Conservation (phyloP, 1,284 basidiomycete genomes). For the Coniophora puteana region DNA sequence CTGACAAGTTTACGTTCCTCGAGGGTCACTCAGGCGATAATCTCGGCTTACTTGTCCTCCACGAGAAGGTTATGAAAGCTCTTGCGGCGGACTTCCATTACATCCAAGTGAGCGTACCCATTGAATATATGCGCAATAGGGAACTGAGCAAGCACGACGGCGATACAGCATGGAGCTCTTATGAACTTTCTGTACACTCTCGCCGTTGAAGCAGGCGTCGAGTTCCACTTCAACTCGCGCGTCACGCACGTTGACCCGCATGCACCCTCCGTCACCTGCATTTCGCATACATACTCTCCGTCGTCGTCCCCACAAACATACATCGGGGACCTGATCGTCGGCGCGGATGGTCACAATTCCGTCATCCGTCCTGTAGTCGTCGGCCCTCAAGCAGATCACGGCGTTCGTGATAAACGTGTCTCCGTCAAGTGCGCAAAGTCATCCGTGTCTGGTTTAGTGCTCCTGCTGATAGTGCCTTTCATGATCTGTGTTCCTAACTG, state of each 20-base stretch:
- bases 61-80: constrained; percentile 33
- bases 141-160: background rate
- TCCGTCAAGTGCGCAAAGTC: constrained; percentile 34
- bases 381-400: constrained; percentile 11
- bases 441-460: constrained; percentile 17
- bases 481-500: background rate
- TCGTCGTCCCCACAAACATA: too few species aligned
- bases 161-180: constrained; percentile 51
- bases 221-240: constrained; percentile 42
- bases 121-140: background rate
- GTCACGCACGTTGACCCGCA: constrained; percentile 42
- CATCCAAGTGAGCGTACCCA: constrained; percentile 26
- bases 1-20: constrained; percentile 26
- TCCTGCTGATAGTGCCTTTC: constrained; percentile 35
- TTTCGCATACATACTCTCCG: too few species aligned
- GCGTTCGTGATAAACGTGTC: constrained; percentile 39
- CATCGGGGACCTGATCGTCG: constrained; percentile 48
- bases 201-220: constrained; percentile 41
- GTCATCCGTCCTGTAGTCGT: constrained; percentile 44
- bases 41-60: constrained; percentile 32
- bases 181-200: constrained; percentile 48
- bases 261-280: constrained; percentile 30
- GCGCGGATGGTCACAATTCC: constrained; percentile 55
- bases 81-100: constrained; percentile 35
- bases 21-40: constrained; percentile 27